Percentiles rank a stretch among this genome's conserved stretches.
These are phyloP conservation scores for Onygenales sp. DNA, from an alignment of 2,329 filamentous ascomycete genomes.

Conservation along the genomic window DNA sequence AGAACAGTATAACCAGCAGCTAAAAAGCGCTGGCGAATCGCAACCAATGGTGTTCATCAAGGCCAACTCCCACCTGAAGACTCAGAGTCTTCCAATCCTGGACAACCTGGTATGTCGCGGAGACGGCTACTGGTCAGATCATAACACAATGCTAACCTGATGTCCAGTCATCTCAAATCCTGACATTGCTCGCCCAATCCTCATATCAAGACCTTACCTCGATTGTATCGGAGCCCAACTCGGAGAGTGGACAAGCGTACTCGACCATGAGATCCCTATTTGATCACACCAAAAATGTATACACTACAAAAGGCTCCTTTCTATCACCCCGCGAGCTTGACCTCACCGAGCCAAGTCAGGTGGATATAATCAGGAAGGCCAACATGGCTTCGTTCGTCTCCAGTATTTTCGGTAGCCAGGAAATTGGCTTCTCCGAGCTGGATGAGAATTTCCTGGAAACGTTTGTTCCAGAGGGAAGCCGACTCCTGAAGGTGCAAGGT, in stretches of 20 bases:
- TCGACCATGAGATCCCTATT: slow-evolving; percentile 52
- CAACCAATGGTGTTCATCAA: slow-evolving; percentile 31
- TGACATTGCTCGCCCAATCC: slow-evolving; percentile 48
- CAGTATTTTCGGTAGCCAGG: slow-evolving; percentile 53
- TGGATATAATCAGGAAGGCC: slow-evolving; percentile 52
- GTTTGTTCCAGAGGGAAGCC: slow-evolving; percentile 51
- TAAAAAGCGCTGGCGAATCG: slow-evolving; percentile 18
- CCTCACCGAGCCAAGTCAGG: slow-evolving; percentile 42
- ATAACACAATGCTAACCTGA: slow-evolving; percentile 5
- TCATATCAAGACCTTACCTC: slow-evolving; percentile 48
- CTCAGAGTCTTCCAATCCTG: slow-evolving; percentile 51
- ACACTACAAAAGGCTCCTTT: slow-evolving; percentile 47
- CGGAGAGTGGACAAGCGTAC: slow-evolving; percentile 52
- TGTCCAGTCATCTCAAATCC: slow-evolving; percentile 47
- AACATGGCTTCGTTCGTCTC: slow-evolving; percentile 58
- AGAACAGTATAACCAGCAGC: slow-evolving; percentile 27
- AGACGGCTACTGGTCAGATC: slow-evolving; percentile 5
- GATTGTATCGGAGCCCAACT: slow-evolving; percentile 47
- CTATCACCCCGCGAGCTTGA: slow-evolving; percentile 45
- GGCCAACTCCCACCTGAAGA: slow-evolving; percentile 40
- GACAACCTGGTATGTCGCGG: slow-evolving; percentile 46
- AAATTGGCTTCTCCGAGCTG: slow-evolving; percentile 54
- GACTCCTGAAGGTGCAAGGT: slow-evolving; percentile 51
- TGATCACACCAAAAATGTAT: slow-evolving; percentile 54
- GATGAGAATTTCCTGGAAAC: slow-evolving; percentile 56